Evolutionary conservation across 768 basidiomycete genomes (phyloP), one percentile per base, ranked within the genome.

Genomic region (Panus rudis): DNA sequence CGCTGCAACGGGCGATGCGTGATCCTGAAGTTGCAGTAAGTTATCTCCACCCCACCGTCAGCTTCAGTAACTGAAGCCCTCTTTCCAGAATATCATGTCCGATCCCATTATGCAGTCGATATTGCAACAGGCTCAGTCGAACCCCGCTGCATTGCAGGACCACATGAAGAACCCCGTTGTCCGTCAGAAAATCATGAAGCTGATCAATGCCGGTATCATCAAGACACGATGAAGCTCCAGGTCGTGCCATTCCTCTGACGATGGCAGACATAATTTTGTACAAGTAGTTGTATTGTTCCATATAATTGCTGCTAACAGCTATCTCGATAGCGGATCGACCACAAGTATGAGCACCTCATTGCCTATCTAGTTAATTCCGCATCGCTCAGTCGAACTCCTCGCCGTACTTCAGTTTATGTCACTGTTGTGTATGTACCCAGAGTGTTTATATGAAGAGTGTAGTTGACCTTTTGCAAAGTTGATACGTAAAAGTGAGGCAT

Each of bases 21-120:
- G 96, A 99, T 70, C 96, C 96, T 11, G 96, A 96, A 66, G 76
- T 97, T 41, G 88, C 85, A 52, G 86, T 90, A 68, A 53, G 86
- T 73, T 11, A 23, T 23, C 16, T 10, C 16, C 28, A 30, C 28
- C 10, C 10, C 28, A 10, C 28, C 16, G 10, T 30, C 10, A 30
- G 10, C 28, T 30, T 16, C 28, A 30, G 16, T 30, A 30, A 30
- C 28, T 30, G 28, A 30, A 30, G 28, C 28, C 10, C 10, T 30
- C 10, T 10, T 30, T 10, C 7, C 57, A 92, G 85, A 61, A 66
- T 43, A 92, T 92, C 57, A 91, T 93, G 88, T 69, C 63, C 54
- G 92, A 92, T 61, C 90, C 92, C 7, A 69, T 94, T 51, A 94
- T 96, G 88, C 88, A 96, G 65, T 79, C 80, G 45, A 96, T 99